These are phyloP conservation scores for Strobilomyces dryophilus DNA, from an alignment of 768 basidiomycete genomes.

Conservation along the genomic window DNA sequence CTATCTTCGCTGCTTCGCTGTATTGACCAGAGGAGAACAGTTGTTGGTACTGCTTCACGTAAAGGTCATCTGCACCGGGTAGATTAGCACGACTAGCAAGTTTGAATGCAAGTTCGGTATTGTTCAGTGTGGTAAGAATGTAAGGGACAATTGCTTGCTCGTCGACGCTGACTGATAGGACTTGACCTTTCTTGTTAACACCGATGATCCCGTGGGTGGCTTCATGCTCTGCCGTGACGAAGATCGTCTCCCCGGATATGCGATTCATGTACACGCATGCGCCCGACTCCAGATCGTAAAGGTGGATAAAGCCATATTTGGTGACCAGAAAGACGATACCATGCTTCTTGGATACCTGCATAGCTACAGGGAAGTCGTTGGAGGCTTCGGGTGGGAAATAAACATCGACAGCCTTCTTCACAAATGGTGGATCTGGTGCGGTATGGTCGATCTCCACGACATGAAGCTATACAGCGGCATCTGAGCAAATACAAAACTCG, in stretches of 20 bases:
- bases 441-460: constrained; percentile 97
- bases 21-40: constrained; percentile 87
- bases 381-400: constrained; percentile 98
- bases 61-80: constrained; percentile 96
- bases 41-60: constrained; percentile 89
- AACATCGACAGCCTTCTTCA: constrained; percentile 97
- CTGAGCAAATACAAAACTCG: constrained; percentile 5
- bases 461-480: constrained; percentile 63
- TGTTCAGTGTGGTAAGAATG: constrained; percentile 89
- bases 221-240: constrained; percentile 97
- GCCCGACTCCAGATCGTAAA: constrained; percentile 96
- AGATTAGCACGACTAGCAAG: constrained; percentile 93
- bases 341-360: constrained; percentile 97
- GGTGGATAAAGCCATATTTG: constrained; percentile 98
- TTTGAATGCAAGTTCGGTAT: constrained; percentile 97
- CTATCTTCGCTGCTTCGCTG: constrained; percentile 94
- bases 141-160: constrained; percentile 96
- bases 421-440: constrained; percentile 87
- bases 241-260: constrained; percentile 98
- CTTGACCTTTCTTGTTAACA: constrained; percentile 99
- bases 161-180: constrained; percentile 94
- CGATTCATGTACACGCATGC: constrained; percentile 99
- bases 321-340: constrained; percentile 97
- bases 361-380: constrained; percentile 98
- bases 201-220: constrained; percentile 93